These are phyloP conservation scores for Penicillium sclerotiorum DNA, from an alignment of 2,329 filamentous ascomycete genomes.

Conservation along the genomic window DNA sequence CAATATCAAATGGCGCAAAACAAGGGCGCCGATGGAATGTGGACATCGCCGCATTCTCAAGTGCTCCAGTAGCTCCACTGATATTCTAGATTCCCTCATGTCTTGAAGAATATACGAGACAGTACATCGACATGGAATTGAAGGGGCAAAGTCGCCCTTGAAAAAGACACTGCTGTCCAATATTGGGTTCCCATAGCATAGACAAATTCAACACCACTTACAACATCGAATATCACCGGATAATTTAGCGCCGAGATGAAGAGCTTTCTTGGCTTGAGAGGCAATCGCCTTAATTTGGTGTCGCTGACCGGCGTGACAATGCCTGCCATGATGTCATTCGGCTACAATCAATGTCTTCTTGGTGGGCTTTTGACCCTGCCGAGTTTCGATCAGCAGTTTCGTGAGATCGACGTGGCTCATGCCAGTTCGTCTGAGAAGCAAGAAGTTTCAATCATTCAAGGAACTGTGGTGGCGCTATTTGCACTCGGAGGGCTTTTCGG, in stretches of 20 bases:
- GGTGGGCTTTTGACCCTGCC: conserved; percentile 19
- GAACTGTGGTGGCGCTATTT: neutral
- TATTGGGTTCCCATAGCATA: too few species aligned
- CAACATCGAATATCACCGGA: neutral
- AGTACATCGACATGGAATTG: too few species aligned
- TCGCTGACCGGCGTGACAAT: conserved; percentile 14
- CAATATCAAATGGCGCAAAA: neutral
- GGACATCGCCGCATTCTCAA: neutral
- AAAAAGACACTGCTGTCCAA: too few species aligned
- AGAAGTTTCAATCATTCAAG: neutral
- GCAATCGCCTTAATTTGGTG: conserved; percentile 15
- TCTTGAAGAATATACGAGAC: too few species aligned
- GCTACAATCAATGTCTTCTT: conserved; percentile 18
- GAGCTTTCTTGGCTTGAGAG: conserved; percentile 17
- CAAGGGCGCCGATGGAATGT: neutral
- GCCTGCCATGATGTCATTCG: conserved; percentile 18
- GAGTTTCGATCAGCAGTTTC: conserved; percentile 16
- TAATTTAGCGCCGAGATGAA: too few species aligned
- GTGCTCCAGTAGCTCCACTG: too few species aligned
- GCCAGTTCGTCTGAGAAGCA: neutral
- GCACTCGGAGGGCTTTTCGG: neutral
- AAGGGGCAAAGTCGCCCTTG: too few species aligned
- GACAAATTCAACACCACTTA: too few species aligned
- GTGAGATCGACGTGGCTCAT: conserved; percentile 4
- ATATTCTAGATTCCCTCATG: too few species aligned